A percentile compares a stretch with the other conserved stretches of the same genome.
Evolutionary conservation across 441 rosid species (phyloP).

Genomic region (Gossypium davidsonii): DNA sequence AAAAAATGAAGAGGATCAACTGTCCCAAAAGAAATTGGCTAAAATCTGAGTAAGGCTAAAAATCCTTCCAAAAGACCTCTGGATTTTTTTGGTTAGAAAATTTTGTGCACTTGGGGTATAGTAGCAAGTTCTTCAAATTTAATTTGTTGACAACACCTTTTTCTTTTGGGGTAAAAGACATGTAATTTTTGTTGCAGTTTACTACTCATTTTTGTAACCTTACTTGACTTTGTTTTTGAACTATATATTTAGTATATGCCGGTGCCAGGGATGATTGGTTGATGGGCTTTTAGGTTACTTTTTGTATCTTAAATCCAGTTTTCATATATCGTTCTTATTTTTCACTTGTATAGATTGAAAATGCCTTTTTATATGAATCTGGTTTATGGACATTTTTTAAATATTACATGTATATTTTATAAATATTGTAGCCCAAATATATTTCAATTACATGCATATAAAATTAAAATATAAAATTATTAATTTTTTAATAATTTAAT

Average conservation of each 20-base stretch:
- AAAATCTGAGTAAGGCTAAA: conserved; percentile 28
- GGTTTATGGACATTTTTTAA: too few relatives aligned
- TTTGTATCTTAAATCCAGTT: conserved; percentile 4
- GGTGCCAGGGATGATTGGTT: not conserved
- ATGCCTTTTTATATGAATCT: too few relatives aligned
- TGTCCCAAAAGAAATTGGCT: conserved; percentile 36
- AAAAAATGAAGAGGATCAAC: conserved; percentile 47
- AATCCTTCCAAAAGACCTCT: conserved; percentile 7
- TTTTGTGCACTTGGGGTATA: conserved; percentile 21
- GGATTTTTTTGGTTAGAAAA: conserved; percentile 20
- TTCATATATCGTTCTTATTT: not conserved
- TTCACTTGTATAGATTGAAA: not conserved
- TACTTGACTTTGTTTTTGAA: not conserved
- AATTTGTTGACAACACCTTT: conserved; percentile 41
- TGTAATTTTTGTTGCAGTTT: conserved; percentile 1
- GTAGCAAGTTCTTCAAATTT: conserved; percentile 20
- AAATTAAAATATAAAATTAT: too few relatives aligned
- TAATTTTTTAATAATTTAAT: too few relatives aligned
- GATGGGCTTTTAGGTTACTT: conserved; percentile 12
- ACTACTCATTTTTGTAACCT: not conserved
- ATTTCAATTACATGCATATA: too few relatives aligned
- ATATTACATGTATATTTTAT: too few relatives aligned
- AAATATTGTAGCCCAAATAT: too few relatives aligned
- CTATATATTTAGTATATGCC: not conserved
- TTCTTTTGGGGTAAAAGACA: not conserved